Percentiles rank a stretch among this genome's conserved stretches.
These are phyloP conservation scores for Blastocystis sp. DNA, from an alignment of 352 stramenopile genomes.

Conservation along the genomic window DNA sequence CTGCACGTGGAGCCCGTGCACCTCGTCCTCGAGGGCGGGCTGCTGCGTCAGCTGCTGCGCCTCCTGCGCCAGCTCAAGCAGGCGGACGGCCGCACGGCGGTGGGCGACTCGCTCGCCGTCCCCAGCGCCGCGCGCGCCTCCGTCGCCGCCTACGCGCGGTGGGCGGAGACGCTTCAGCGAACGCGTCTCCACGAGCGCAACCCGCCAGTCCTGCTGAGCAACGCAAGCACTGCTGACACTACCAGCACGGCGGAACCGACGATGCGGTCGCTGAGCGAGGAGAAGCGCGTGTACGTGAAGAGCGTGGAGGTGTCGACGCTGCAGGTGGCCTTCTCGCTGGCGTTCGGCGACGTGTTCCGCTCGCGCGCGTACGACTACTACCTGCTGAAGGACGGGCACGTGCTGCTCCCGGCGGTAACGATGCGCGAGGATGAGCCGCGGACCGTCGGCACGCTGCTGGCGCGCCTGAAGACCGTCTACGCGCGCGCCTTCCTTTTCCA, in stretches of 20 bases:
- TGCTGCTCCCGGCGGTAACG: background rate
- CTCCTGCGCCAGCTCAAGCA: background rate
- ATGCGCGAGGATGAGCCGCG: background rate
- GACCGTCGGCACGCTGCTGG: background rate
- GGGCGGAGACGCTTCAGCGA: background rate
- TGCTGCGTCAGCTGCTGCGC: background rate
- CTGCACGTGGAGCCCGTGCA: background rate
- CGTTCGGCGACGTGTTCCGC: background rate
- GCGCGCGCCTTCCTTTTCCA: conserved; percentile 1
- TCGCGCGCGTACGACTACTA: background rate
- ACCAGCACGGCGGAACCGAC: background rate
- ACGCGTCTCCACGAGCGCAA: background rate
- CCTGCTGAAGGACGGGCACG: background rate
- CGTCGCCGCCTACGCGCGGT: background rate
- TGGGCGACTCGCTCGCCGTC: background rate
- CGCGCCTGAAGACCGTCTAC: background rate
- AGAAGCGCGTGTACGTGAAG: background rate
- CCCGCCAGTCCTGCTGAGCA: background rate
- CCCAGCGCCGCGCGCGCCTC: background rate
- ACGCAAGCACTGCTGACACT: background rate
- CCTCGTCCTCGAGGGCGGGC: background rate
- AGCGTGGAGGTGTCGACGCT: background rate
- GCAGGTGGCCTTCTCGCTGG: background rate
- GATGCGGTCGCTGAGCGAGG: background rate
- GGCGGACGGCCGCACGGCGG: background rate